A percentile compares a stretch with the other conserved stretches of the same genome.
Evolutionary conservation across 345 rosid genomes (phyloP).

Genomic region (Salix koriyanagi): DNA sequence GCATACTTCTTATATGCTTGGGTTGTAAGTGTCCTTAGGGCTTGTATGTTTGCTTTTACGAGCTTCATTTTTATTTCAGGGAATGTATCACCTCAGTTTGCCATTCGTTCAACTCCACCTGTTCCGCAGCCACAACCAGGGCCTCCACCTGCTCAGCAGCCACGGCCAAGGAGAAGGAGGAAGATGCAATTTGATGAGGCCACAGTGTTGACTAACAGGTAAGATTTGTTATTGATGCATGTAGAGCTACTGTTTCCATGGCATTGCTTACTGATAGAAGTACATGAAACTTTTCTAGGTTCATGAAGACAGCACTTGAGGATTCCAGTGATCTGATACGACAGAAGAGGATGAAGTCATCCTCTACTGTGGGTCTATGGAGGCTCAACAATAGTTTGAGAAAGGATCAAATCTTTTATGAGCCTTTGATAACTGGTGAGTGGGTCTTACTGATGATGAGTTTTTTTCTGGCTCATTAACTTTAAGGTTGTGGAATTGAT

Average conservation of each 20-base stretch:
- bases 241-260: neutral
- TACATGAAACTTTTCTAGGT: conserved; percentile 33
- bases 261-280: conserved; percentile 11
- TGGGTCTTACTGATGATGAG: conserved; percentile 1
- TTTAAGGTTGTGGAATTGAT: conserved; percentile 2
- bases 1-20: neutral
- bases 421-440: conserved; percentile 60
- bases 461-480: conserved; percentile 11
- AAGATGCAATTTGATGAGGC: conserved; percentile 51
- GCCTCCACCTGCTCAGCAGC: neutral
- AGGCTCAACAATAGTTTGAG: conserved; percentile 40
- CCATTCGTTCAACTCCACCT: conserved; percentile 55
- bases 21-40: neutral
- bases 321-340: conserved; percentile 48
- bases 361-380: conserved; percentile 53
- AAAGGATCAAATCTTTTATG: conserved; percentile 50
- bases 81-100: conserved; percentile 50
- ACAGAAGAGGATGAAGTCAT: conserved; percentile 44
- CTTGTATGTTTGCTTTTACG: neutral
- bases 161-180: conserved; percentile 34
- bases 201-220: conserved; percentile 63
- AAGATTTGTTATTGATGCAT: conserved; percentile 11
- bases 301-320: conserved; percentile 51
- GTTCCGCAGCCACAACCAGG: conserved; percentile 35
- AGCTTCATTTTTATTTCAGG: conserved; percentile 32